Conservation (phyloP, 169 alveolate species). For the Cryptosporidium ryanae region DNA sequence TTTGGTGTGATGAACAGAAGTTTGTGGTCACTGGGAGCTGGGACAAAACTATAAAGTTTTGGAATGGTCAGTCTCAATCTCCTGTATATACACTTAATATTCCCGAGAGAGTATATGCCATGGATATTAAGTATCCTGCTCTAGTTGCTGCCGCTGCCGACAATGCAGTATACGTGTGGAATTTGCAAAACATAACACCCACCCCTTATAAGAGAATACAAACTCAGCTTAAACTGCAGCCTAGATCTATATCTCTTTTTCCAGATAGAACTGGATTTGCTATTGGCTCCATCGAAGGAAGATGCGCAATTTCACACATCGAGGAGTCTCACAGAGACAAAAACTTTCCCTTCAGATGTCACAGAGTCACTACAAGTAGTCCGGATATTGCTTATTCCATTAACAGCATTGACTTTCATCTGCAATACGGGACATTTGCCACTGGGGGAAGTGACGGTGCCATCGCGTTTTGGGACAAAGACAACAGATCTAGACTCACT, state of each 20-base stretch:
- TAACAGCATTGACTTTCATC: slow-evolving; percentile 90
- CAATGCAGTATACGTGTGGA: slow-evolving; percentile 75
- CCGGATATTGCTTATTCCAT: slow-evolving; percentile 87
- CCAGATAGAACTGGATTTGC: slow-evolving; percentile 93
- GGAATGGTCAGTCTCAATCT: slow-evolving; percentile 75
- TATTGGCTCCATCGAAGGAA: slow-evolving; percentile 93
- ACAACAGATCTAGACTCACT: slow-evolving; percentile 87
- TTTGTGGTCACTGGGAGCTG: slow-evolving; percentile 81
- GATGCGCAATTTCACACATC: slow-evolving; percentile 92
- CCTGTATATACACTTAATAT: slow-evolving; percentile 63
- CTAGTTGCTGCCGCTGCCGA: slow-evolving; percentile 82
- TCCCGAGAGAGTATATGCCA: slow-evolving; percentile 78
- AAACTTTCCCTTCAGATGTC: slow-evolving; percentile 93
- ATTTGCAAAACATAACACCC: slow-evolving; percentile 78
- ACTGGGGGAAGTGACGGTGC: slow-evolving; percentile 95
- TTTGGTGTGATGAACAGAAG: slow-evolving; percentile 80
- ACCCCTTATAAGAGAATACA: slow-evolving; percentile 79
- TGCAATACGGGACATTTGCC: slow-evolving; percentile 89
- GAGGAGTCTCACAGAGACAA: slow-evolving; percentile 83
- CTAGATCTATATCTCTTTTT: slow-evolving; percentile 86
- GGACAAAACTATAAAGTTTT: slow-evolving; percentile 77
- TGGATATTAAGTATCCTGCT: slow-evolving; percentile 79
- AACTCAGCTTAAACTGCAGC: slow-evolving; percentile 88
- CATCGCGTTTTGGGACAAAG: slow-evolving; percentile 92
- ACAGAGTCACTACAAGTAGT: slow-evolving; percentile 90